Evolutionary conservation across 2,329 filamentous ascomycete species (phyloP), one percentile per base, ranked within the genome.

Genomic region (Emydomyces testavorans): DNA sequence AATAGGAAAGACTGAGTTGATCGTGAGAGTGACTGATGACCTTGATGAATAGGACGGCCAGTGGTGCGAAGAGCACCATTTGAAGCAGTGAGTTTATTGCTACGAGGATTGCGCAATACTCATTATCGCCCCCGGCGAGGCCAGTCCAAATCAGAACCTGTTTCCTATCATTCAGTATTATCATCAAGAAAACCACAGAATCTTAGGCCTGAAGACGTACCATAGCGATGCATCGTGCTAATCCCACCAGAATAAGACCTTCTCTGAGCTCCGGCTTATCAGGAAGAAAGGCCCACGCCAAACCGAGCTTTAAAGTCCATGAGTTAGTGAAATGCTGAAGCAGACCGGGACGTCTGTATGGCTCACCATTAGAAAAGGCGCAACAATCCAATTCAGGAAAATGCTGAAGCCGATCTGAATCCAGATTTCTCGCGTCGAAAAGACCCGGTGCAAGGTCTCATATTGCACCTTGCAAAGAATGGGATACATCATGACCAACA

Each of bases 401-500:
- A 93, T 64, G 49, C 83, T 88, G 57, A 94, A 85, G 0, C 62
- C 69, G n/a, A 94, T 77, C 62, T 94, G 86, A 43, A 78, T 77
- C 86, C 85, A 94, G 2, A 93, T 69, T 0, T 70, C 69, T 2
- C 71, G 71, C 2, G 78, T 71, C 2, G 67, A 62, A 50, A 92
- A 75, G 3, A 86, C 69, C 2, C 75, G 67, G 61, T 87, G 84
- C 7, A 93, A 66, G 0, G 77, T 76, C 62, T 93, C 86, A 64
- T 79, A 92, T 34, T 78, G 78, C 4, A 93, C 83, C 63, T 92
- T 92, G 73, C 85, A 93, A 0, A 94, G 70, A 51, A 94, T 93
- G 0, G 87, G 88, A 59, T 92, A 94, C 85, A 94, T 94, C 86
- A 94, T 94, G 35, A 93, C 80, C 1, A 94, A 72, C 0, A 94